Evolutionary conservation across 2,329 filamentous ascomycete species (phyloP).

Genomic region (Aspergillus pseudotamarii): DNA sequence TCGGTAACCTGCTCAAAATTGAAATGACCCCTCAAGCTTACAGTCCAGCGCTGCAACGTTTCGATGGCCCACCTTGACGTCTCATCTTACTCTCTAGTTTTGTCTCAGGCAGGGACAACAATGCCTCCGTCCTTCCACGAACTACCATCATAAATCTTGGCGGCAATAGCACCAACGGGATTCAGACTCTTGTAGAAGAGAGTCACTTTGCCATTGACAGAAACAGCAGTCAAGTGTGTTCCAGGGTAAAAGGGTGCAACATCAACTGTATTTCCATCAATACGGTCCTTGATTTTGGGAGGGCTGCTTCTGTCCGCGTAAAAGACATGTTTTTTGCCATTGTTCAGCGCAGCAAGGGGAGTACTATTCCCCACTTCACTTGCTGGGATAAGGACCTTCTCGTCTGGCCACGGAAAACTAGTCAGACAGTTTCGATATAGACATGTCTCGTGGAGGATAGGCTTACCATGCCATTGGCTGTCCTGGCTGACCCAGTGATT

Average conservation of each 20-base stretch:
- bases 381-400: neutral
- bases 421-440: neutral
- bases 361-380: conserved; percentile 2
- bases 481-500: neutral
- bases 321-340: neutral
- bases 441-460: neutral
- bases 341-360: neutral
- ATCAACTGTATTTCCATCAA: neutral
- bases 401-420: neutral
- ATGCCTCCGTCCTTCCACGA: neutral
- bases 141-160: conserved; percentile 2
- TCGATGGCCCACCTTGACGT: no score
- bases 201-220: neutral
- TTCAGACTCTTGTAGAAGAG: conserved; percentile 1
- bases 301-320: neutral
- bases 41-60: neutral
- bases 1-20: neutral
- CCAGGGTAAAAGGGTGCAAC: conserved; percentile 5
- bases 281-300: neutral
- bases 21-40: neutral
- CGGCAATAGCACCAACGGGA: neutral
- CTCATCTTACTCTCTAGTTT: neutral
- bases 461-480: neutral
- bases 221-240: neutral
- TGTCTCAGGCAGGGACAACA: neutral